phyloP scores from a whole-genome alignment of 805 yeast species.

The Cyberlindnera maclurae region DNA sequence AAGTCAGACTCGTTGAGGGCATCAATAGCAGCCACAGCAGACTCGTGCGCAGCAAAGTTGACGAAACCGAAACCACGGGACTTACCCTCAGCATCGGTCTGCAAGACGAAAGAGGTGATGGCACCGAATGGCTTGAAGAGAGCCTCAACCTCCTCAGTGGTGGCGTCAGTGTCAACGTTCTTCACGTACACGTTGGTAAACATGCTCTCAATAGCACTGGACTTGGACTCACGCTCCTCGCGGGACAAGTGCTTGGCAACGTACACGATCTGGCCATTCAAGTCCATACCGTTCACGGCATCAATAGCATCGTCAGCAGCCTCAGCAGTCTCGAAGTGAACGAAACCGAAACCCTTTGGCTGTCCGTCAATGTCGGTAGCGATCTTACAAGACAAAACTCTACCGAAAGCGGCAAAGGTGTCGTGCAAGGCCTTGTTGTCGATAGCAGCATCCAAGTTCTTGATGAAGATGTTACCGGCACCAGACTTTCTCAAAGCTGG shows the following conservation, averaged over 20 bases:
- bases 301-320: slow-evolving; percentile 93
- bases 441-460: slow-evolving; percentile 96
- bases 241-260: slow-evolving; percentile 92
- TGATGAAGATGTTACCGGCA: slow-evolving; percentile 94
- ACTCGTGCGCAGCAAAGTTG: slow-evolving; percentile 80
- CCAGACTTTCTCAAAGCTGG: slow-evolving; percentile 93
- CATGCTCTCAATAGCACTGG: slow-evolving; percentile 83
- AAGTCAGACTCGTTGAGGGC: slow-evolving; percentile 82
- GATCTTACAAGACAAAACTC: slow-evolving; percentile 92
- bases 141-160: slow-evolving; percentile 63
- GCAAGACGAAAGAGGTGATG: slow-evolving; percentile 75
- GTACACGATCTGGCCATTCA: slow-evolving; percentile 91
- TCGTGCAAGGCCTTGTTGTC: slow-evolving; percentile 99
- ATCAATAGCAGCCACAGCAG: slow-evolving; percentile 87
- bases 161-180: slow-evolving; percentile 69
- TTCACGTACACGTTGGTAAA: slow-evolving; percentile 95
- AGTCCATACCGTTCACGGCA: slow-evolving; percentile 95
- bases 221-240: slow-evolving; percentile 90
- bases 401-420: slow-evolving; percentile 95
- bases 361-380: slow-evolving; percentile 89
- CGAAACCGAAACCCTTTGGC: slow-evolving; percentile 96
- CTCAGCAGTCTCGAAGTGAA: slow-evolving; percentile 89
- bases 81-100: slow-evolving; percentile 79
- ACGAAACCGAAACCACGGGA: slow-evolving; percentile 95
- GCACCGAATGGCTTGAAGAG: slow-evolving; percentile 69